Conservation (phyloP, 257 asterid species). For the Nemophila menziesii region DNA sequence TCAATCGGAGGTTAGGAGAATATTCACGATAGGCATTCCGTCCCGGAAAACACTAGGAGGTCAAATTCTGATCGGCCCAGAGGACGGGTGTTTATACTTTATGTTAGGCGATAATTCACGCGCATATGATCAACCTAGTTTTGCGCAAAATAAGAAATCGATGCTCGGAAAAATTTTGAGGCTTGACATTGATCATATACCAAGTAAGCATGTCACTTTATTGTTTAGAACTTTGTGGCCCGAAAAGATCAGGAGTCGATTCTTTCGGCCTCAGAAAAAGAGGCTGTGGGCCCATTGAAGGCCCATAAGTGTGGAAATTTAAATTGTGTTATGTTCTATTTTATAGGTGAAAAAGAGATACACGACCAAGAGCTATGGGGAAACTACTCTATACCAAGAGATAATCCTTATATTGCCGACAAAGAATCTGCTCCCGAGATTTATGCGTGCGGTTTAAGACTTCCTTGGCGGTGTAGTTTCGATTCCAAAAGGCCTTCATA, state of each 20-base stretch:
- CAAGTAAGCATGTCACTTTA: slow-evolving; percentile 1
- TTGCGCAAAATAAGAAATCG: slow-evolving; percentile 5
- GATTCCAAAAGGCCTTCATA: slow-evolving; percentile 7
- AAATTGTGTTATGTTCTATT: background rate
- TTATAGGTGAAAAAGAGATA: slow-evolving; percentile 4
- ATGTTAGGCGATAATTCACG: slow-evolving; percentile 7
- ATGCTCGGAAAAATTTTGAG: slow-evolving; percentile 8
- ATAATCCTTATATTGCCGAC: slow-evolving; percentile 3
- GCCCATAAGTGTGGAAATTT: no score
- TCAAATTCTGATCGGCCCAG: slow-evolving; percentile 6
- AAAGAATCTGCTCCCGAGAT: slow-evolving; percentile 1
- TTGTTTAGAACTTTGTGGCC: no score
- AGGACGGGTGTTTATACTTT: slow-evolving; percentile 6
- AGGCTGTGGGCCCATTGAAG: background rate
- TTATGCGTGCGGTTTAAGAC: slow-evolving; percentile 4
- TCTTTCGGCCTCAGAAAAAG: no score
- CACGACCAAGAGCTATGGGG: slow-evolving; percentile 2
- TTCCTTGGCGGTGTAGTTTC: slow-evolving; percentile 8
- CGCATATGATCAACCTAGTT: background rate
- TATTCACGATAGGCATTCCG: slow-evolving; percentile 5
- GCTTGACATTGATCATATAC: slow-evolving; percentile 6
- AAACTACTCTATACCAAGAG: slow-evolving; percentile 5
- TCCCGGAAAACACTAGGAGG: slow-evolving; percentile 1
- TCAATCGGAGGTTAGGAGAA: slow-evolving; percentile 7
- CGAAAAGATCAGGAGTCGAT: no score